These are phyloP conservation scores for Cladosporium sp. DNA, from an alignment of 2,329 filamentous ascomycete species.

Conservation along the genomic window DNA sequence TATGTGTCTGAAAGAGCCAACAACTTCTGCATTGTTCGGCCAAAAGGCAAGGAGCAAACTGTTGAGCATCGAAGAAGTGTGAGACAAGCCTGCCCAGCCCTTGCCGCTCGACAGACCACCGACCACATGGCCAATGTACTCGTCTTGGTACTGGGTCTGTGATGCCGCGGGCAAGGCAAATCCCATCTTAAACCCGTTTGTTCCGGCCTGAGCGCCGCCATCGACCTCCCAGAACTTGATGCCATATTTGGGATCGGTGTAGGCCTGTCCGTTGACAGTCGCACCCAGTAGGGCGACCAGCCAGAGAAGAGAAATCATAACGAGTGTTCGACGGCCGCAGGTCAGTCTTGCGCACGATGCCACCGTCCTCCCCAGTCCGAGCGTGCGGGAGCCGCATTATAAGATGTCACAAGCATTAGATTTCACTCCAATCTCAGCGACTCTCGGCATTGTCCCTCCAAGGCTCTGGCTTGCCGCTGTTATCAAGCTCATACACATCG, in stretches of 20 bases:
- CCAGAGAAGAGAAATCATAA: conserved; percentile 7
- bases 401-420: neutral
- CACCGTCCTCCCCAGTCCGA: neutral
- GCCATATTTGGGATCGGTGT: conserved; percentile 37
- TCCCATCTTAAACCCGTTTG: conserved; percentile 48
- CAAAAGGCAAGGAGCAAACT: conserved; percentile 54
- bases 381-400: conserved; percentile 1
- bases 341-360: neutral
- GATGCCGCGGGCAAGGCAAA: conserved; percentile 46
- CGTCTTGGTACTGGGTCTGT: conserved; percentile 37
- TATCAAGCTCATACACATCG: conserved; percentile 8
- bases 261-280: conserved; percentile 11
- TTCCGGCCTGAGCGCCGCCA: conserved; percentile 34
- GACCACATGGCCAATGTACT: conserved; percentile 57
- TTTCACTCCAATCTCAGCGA: neutral
- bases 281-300: conserved; percentile 6
- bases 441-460: neutral
- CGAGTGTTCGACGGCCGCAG: neutral
- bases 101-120: conserved; percentile 33
- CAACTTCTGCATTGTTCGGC: conserved; percentile 47
- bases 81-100: conserved; percentile 56
- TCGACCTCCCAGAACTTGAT: conserved; percentile 50
- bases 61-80: conserved; percentile 53
- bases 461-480: neutral
- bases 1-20: conserved; percentile 54